Evolutionary conservation across 1,284 basidiomycete genomes (phyloP), one percentile per base, ranked within the genome.

Genomic region (Apiotrichum domesticum): DNA sequence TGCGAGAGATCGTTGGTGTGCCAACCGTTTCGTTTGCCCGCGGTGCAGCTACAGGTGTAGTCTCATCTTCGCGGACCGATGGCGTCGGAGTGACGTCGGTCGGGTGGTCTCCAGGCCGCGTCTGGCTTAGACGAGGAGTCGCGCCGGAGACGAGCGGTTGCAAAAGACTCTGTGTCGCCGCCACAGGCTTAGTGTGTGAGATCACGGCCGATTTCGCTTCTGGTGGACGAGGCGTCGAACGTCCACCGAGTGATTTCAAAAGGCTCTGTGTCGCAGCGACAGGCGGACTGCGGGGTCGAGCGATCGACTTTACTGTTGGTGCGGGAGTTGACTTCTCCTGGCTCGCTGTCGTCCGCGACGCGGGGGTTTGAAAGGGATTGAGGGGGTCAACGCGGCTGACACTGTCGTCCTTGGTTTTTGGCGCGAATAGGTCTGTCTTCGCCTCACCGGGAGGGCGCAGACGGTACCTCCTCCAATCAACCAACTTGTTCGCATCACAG

Each of bases 401-500:
- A 7, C 35, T 40, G 44, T 52, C 51, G 15, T 41, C 57, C 29
- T 46, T 59, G 41, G 56, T 51, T 4, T 48, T 49, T 14, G 47
- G 35, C 15, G 47, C 47, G 10, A 75, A 75, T 40, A 62, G 66
- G 42, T 69, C 69, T 51, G 72, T 46, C 3, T 69, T 68, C 51
- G 11, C 47, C 11, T 47, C 50, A 10, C 52, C 60, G 8, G 45
- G 49, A 1, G 52, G 35, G 11, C 35, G 56, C 51, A 76, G 56
- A 35, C 72, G 70, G 68, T 68, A 77, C 40, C 56, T 66, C 14
- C 63, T 61, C 75, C 75, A 77, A 57, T 77, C 74, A 15, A 75
- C 59, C n/a, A 94, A 78, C 8, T 77, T 73, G 0, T 84, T 85
- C 7, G 80, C 80, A 56, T 83, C 77, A 34, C 82, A 83, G 63